Percentiles rank a stretch among this genome's conserved stretches.
Conservation (phyloP, 2,329 filamentous ascomycete species). For the Corniculantispora saksenae region DNA sequence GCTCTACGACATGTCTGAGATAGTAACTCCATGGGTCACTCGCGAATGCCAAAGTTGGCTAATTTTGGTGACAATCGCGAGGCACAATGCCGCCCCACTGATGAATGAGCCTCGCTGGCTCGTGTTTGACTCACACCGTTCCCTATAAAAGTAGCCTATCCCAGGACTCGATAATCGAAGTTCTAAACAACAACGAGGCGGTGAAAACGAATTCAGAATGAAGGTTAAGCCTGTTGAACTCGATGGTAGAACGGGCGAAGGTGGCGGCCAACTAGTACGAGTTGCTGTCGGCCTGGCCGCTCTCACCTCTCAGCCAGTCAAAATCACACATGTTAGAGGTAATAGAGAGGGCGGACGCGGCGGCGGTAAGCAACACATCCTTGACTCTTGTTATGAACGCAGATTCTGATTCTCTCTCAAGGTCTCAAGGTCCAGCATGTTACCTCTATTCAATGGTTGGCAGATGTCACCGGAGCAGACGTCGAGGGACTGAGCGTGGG, state of each 20-base stretch:
- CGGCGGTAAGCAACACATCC: conserved; percentile 29
- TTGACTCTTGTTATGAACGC: not conserved
- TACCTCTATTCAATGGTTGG: conserved; percentile 55
- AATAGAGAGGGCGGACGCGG: conserved; percentile 43
- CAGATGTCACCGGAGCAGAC: conserved; percentile 51
- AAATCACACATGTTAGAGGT: conserved; percentile 56
- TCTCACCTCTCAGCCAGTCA: conserved; percentile 54
- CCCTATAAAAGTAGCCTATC: not conserved
- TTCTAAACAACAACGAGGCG: not conserved
- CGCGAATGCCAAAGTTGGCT: not conserved
- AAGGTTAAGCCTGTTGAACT: conserved; percentile 45
- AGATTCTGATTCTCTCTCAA: conserved; percentile 26
- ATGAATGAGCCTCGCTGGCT: not conserved
- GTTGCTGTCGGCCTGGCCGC: conserved; percentile 58
- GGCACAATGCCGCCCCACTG: conserved; percentile 8
- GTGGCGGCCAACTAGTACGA: conserved; percentile 62
- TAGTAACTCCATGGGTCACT: not conserved
- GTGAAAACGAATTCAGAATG: not conserved
- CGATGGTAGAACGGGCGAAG: conserved; percentile 60
- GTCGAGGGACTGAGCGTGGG: conserved; percentile 53
- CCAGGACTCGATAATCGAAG: not conserved
- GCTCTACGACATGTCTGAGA: not conserved
- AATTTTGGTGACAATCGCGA: not conserved
- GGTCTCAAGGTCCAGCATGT: conserved; percentile 64
- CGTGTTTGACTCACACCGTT: conserved; percentile 15